A percentile compares a stretch with the other conserved stretches of the same genome.
phyloP scores from a whole-genome alignment of 2,329 filamentous ascomycete species.

The Calonectria fujianensis region DNA sequence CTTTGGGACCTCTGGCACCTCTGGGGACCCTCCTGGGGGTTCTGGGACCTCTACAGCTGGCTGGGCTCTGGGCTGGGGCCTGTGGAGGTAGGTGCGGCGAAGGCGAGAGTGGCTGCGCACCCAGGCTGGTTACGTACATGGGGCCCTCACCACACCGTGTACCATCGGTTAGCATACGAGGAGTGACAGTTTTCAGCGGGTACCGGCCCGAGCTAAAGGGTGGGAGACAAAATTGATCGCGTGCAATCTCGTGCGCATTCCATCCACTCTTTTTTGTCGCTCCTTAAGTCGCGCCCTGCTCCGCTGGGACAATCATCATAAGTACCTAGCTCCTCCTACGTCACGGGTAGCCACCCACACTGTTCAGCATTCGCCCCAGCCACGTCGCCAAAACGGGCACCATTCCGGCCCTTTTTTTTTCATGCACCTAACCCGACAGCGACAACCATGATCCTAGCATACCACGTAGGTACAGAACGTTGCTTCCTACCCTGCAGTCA shows the following conservation, averaged over 20 bases:
- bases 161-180: constrained; percentile 20
- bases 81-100: constrained; percentile 34
- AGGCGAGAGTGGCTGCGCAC: constrained; percentile 41
- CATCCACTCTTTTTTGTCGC: constrained; percentile 30
- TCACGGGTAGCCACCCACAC: constrained; percentile 35
- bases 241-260: background rate
- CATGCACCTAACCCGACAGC: constrained; percentile 29
- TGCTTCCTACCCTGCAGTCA: constrained; percentile 24
- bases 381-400: constrained; percentile 31
- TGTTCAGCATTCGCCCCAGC: constrained; percentile 34
- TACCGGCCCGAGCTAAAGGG: background rate
- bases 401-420: constrained; percentile 20
- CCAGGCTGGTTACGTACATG: constrained; percentile 41
- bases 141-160: constrained; percentile 14
- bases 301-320: constrained; percentile 19
- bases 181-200: constrained; percentile 35
- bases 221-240: constrained; percentile 26
- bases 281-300: constrained; percentile 3
- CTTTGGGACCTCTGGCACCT: constrained; percentile 11
- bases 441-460: constrained; percentile 26
- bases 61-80: constrained; percentile 19
- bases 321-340: constrained; percentile 31
- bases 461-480: constrained; percentile 15
- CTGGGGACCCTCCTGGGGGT: constrained; percentile 10
- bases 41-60: constrained; percentile 17